Base-by-base conservation (phyloP, 1,284 basidiomycete genomes). In the Pseudozyma sp. region DNA sequence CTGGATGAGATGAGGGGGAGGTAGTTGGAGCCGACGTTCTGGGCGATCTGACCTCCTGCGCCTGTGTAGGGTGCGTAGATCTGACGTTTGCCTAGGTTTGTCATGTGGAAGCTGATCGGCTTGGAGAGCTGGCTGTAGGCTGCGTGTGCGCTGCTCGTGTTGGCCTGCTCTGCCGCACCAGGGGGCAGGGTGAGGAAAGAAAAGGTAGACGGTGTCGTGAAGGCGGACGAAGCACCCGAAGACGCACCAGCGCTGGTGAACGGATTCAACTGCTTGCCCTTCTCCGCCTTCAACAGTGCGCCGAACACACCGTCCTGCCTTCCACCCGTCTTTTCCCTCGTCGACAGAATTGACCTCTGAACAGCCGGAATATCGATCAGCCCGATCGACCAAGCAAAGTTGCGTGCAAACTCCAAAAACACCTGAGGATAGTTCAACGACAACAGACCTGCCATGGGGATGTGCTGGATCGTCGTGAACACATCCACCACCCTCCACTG, bases 381-480 rank as follows among this genome's bases (percentile, higher is more conserved):
- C 0, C 92, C 93, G 77, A 96, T 85, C 0, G 92, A 88, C 94
- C 94, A 97, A 1, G 90, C 89, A 78, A 97, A 96, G 84, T 97
- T 97, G 76, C 90, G 87, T 1, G 91, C 88, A 79, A 91, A 97
- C 17, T 90, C 88, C 62, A 89, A 88, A 84, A 94, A 97, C 13
- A 91, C 89, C 43, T 89, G 88, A 0, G 96, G 93, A 82, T 94
- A 97, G 84, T 96, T 92, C 79, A 98, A 88, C 73, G 89, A 89
- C 66, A 97, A 88, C 75, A 97, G 87, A 5, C 87, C 91, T 2
- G 91, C 90, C 31, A 89, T 87, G 19, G 90, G 92, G 50, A 94
- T 90, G 72, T 90, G 88, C 85, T 98, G 94, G 81, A 91, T 92
- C 56, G 94, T 88, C 73, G 88, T 89, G 51, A 97, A 84, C 44